Evolutionary conservation across 306 rosid genomes (phyloP).

Genomic region (Vigna mungo): DNA sequence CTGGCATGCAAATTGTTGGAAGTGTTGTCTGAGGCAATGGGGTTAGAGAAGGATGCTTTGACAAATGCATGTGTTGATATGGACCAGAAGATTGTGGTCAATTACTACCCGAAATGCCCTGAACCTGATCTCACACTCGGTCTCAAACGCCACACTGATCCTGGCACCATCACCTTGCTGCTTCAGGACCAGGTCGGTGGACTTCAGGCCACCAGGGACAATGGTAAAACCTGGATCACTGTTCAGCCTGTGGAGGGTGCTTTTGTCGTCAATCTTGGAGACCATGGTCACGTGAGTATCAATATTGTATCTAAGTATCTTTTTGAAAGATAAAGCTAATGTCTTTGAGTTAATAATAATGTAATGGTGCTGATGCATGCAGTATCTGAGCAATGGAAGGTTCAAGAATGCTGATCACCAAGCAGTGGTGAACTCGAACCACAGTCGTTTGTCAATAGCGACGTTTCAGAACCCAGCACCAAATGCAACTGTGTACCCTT

Average conservation of each 20-base stretch:
- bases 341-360: too few species aligned
- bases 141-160: constrained; percentile 88
- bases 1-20: constrained; percentile 75
- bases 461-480: constrained; percentile 88
- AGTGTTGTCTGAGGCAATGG: constrained; percentile 90
- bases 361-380: neutral
- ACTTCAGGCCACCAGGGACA: constrained; percentile 84
- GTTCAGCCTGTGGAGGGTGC: constrained; percentile 87
- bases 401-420: constrained; percentile 94
- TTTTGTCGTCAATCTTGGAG: constrained; percentile 93
- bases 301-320: too few species aligned
- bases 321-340: too few species aligned
- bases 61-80: constrained; percentile 82
- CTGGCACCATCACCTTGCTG: constrained; percentile 87
- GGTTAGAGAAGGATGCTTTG: constrained; percentile 76
- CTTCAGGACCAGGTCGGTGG: constrained; percentile 96
- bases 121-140: constrained; percentile 92
- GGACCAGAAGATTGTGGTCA: constrained; percentile 87
- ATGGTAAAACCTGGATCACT: constrained; percentile 85
- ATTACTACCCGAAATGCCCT: constrained; percentile 90
- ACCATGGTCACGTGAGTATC: constrained; percentile 72
- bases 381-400: constrained; percentile 91
- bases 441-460: constrained; percentile 82
- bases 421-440: constrained; percentile 90
- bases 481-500: constrained; percentile 72